phyloP scores from a whole-genome alignment of 2,329 filamentous ascomycete species.

The Trichoderma harzianum region DNA sequence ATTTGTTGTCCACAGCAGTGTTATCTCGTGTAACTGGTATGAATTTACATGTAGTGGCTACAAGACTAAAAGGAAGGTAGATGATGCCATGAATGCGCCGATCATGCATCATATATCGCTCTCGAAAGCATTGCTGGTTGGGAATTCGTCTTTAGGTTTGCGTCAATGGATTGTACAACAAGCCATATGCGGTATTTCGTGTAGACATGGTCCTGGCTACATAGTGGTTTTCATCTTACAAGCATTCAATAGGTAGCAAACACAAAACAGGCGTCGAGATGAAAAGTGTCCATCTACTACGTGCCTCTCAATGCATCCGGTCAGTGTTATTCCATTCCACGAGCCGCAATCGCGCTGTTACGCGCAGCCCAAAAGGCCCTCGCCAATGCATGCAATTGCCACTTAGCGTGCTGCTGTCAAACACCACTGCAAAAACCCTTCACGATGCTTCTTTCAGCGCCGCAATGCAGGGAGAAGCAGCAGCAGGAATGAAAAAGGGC shows the following conservation, averaged over 20 bases:
- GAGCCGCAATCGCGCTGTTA: neutral
- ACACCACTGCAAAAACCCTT: neutral
- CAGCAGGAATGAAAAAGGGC: neutral
- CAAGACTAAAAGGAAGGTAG: no score
- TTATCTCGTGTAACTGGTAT: no score
- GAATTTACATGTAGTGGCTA: neutral
- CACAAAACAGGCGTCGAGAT: neutral
- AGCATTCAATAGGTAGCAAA: neutral
- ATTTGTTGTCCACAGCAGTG: neutral
- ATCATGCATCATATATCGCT: no score
- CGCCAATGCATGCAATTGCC: neutral
- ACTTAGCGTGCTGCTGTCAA: neutral
- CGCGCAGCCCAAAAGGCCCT: neutral
- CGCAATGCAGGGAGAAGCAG: constrained; percentile 1
- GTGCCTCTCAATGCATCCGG: neutral
- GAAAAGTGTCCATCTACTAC: neutral
- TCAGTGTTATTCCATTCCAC: neutral
- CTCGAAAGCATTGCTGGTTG: no score
- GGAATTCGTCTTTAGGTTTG: no score
- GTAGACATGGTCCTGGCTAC: neutral
- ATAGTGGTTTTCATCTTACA: neutral
- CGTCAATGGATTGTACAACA: neutral
- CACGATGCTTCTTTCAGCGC: neutral
- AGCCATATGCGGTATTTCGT: neutral
- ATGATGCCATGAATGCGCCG: no score